Base-by-base conservation (phyloP, 768 basidiomycete genomes). In the Tylopilus felleus region DNA sequence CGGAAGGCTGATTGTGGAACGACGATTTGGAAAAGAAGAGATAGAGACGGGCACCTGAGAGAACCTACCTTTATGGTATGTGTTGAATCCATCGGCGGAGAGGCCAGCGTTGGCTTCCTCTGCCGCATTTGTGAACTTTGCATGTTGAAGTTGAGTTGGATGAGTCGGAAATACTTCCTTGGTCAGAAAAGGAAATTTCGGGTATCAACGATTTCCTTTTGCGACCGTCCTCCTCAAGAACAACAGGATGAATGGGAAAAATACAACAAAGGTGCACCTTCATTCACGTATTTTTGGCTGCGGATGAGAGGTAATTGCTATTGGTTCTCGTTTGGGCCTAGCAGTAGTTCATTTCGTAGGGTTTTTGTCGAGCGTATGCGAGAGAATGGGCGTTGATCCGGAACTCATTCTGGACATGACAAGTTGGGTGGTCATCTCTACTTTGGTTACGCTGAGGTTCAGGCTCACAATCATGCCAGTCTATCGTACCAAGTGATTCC, bases 91-190 rank as follows among this genome's bases (percentile, higher is more conserved):
- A 47, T 12, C 27, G 29, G 31, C 8, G 53, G 28, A 33, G 47
- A 14, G 21, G 35, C 0, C 17, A 22, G 19, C 14, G 39, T n/a
- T 10, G 51, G 43, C 36, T 59, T 71, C 29, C 68, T 68, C 8
- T 68, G 56, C 36, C 68, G 64, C 51, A 66, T 33, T 16, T 47
- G 49, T 43, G 60, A 22, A 3, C 27, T 6, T 16, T 49, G 47
- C 53, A 55, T 55, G 45, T 17, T 17, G 16, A 17, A 17, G 22
- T 29, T 10, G 27, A 19, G 8, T 21, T 13, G 51, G 43, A 22
- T 16, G 50, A 22, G 19, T n/a, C n/a, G n/a, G n/a, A n/a, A 28
- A 22, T 35, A 33, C n/a, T 27, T 10, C 35, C 22, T 36, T 8
- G 17, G 19, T 21, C 53, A 16, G 42, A 58, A 64, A 63, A 60